phyloP scores from a whole-genome alignment of 352 stramenopile genomes.

The Globisporangium nodosum region DNA sequence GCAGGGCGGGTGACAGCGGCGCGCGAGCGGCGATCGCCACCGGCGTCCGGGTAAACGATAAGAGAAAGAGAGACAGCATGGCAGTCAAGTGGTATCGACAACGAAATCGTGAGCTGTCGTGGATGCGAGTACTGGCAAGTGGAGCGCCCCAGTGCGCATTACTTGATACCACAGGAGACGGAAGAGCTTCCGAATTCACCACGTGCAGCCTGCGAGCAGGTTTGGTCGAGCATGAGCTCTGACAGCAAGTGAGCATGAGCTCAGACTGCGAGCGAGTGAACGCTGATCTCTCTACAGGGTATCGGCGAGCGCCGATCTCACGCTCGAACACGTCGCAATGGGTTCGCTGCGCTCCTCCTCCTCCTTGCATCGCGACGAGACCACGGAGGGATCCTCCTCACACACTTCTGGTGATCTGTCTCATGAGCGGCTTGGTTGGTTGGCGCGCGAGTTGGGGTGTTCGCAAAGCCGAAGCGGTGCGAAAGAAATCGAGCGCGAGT shows the following conservation, averaged over 20 bases:
- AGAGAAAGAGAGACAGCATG: conserved; percentile 3
- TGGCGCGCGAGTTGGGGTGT: background rate
- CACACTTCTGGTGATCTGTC: background rate
- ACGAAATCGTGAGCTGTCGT: background rate
- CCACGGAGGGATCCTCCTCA: background rate
- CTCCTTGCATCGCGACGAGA: background rate
- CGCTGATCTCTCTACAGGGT: too few species aligned
- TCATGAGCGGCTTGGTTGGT: background rate
- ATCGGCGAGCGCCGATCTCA: too few species aligned
- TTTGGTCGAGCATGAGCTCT: too few species aligned
- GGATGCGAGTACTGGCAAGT: background rate
- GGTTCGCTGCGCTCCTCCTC: too few species aligned
- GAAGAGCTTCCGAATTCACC: too few species aligned
- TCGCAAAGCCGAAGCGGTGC: background rate
- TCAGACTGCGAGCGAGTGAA: too few species aligned
- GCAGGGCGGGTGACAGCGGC: background rate
- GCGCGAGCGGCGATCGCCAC: background rate
- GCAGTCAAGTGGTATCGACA: background rate
- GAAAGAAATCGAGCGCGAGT: conserved; percentile 1
- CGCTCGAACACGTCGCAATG: too few species aligned
- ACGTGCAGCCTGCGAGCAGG: too few species aligned
- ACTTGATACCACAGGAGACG: too few species aligned
- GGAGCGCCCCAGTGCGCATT: too few species aligned
- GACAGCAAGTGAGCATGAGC: too few species aligned
- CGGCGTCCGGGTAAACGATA: background rate